Base-by-base conservation (phyloP, 1,139 yeast genomes). In the Candida tropicalis region DNA sequence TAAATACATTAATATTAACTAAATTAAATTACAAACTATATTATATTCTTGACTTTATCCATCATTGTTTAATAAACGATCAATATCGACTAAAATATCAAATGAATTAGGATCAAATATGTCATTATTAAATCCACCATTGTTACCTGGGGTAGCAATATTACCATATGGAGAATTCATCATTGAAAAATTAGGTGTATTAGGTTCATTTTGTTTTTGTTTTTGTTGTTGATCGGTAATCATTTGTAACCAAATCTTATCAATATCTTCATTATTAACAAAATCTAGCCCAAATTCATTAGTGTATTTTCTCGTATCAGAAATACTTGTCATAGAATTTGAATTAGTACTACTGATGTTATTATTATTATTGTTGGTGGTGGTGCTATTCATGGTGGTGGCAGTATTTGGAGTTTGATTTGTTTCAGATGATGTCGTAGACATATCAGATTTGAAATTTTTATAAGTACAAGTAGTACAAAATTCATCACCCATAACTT, bases 181-280 rank as follows among this genome's bases (percentile, higher is more conserved):
- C 6, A 2, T 20, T 20, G 23, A 20, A 6, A 27, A 13, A 12
- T 27, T 27, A 9, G 29, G 9, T 5, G 11, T 8, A 27, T 27
- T 27, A 9, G 20, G 32, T 28, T 28, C 20, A 15, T 31, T 16
- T 31, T 26, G 45, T 15, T 27, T 40, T 15, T 16, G 44, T 33
- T 23, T 44, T 28, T 17, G 40, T 34, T n/a, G 39, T 32, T 16
- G 38, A 18, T 62, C 70, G n/a, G 60, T 56, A 16, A 69, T 56
- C 56, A 71, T 60, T 43, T 68, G 72, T 29, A 65, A 48, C 77
- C 77, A 72, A 20, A 70, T 49, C 43, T 64, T 62, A 51, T 72
- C 77, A 27, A 70, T 63, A 38, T 70, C 73, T 4, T 60, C 60
- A 43, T 65, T 63, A 31, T 60, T 60, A 25, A 66, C 57, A 35